phyloP scores from a whole-genome alignment of 441 rosid genomes.

The Euphorbia schlechtendalii region DNA sequence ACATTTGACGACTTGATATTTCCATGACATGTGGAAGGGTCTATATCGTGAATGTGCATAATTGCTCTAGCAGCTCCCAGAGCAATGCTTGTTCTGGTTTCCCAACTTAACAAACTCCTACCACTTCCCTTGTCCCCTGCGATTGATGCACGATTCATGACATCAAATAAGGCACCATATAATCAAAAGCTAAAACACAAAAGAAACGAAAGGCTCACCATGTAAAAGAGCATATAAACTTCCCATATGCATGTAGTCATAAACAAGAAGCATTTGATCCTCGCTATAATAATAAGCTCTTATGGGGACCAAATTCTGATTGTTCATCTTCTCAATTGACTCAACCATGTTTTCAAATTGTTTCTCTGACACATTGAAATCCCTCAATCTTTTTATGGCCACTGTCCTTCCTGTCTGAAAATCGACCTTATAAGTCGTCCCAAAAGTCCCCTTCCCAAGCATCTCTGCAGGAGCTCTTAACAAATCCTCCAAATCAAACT shows the following conservation, averaged over 20 bases:
- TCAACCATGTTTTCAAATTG: slow-evolving; percentile 80
- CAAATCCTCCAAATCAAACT: no score
- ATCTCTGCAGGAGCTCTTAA: slow-evolving; percentile 92
- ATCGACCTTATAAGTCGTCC: no score
- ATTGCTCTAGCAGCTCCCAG: slow-evolving; percentile 21
- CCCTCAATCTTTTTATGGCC: slow-evolving; percentile 90
- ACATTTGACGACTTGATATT: slow-evolving; percentile 76
- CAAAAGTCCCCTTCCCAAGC: no score
- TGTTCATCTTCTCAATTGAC: slow-evolving; percentile 75
- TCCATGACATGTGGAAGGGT: slow-evolving; percentile 61
- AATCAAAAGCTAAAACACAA: no score
- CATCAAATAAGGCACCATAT: no score
- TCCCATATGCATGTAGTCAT: slow-evolving; percentile 85
- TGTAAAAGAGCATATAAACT: slow-evolving; percentile 93
- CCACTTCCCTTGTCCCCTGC: slow-evolving; percentile 38
- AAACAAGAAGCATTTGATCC: slow-evolving; percentile 87
- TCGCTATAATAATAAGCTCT: slow-evolving; percentile 59
- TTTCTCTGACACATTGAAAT: slow-evolving; percentile 46
- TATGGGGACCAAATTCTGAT: slow-evolving; percentile 67
- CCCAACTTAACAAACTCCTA: slow-evolving; percentile 71
- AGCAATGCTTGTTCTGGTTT: slow-evolving; percentile 45
- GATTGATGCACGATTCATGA: no score
- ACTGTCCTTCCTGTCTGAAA: no score
- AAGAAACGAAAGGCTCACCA: slow-evolving; percentile 36
- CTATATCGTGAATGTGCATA: slow-evolving; percentile 63